Evolutionary conservation across 352 stramenopile species (phyloP).

Genomic region (Pythium monospermum): DNA sequence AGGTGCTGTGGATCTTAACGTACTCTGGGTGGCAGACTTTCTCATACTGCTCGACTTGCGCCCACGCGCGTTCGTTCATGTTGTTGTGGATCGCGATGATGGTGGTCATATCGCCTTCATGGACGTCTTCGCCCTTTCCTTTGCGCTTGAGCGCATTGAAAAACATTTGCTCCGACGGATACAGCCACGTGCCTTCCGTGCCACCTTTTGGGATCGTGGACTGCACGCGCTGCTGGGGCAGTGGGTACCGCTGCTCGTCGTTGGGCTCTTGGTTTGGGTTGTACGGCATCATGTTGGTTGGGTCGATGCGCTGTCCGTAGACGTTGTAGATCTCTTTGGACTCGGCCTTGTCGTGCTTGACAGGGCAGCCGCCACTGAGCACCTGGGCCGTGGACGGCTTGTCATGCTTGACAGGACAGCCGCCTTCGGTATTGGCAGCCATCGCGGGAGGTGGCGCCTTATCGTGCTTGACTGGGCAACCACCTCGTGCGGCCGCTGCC

Average conservation of each 20-base stretch:
- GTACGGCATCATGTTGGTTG: constrained; percentile 98
- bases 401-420: constrained; percentile 52
- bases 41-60: constrained; percentile 97
- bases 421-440: constrained; percentile 35
- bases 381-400: constrained; percentile 12
- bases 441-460: constrained; percentile 11
- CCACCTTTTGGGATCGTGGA: constrained; percentile 96
- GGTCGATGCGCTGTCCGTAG: constrained; percentile 95
- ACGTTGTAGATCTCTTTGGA: constrained; percentile 93
- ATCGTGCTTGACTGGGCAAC: constrained; percentile 52
- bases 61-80: constrained; percentile 99
- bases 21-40: constrained; percentile 73
- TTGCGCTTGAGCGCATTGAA: constrained; percentile 98
- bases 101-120: constrained; percentile 90
- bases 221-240: constrained; percentile 91
- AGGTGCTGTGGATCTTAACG: background rate
- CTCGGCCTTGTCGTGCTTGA: constrained; percentile 49
- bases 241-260: constrained; percentile 81
- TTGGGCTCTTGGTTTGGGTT: constrained; percentile 95
- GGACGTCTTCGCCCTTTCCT: constrained; percentile 95
- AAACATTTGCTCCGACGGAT: constrained; percentile 99
- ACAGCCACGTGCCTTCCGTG: constrained; percentile 95
- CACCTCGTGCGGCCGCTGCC: constrained; percentile 35
- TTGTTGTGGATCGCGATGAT: constrained; percentile 99
- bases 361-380: constrained; percentile 48